Evolutionary conservation across 257 asterid genomes (phyloP).

Genomic region (Verbena officinalis): DNA sequence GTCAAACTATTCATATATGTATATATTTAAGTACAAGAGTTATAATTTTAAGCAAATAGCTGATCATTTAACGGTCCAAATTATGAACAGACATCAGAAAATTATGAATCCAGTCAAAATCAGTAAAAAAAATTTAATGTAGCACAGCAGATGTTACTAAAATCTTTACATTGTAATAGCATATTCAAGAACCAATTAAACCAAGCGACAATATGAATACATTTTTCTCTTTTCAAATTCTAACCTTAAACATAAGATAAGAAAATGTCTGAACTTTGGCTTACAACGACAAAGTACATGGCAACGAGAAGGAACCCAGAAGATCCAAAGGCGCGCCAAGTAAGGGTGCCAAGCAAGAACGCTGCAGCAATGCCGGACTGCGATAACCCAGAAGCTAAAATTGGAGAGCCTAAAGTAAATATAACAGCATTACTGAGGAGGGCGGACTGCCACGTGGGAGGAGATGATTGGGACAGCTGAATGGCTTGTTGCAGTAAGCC

Average conservation of each 20-base stretch:
- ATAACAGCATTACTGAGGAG: constrained; percentile 56
- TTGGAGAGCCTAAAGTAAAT: constrained; percentile 71
- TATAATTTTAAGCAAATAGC: neutral
- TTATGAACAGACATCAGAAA: no score
- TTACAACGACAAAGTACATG: constrained; percentile 77
- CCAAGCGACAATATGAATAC: no score
- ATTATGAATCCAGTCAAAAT: no score
- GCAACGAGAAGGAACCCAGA: constrained; percentile 89
- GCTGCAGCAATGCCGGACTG: constrained; percentile 77
- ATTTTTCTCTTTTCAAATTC: no score
- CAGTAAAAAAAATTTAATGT: no score
- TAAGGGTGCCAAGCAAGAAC: constrained; percentile 87
- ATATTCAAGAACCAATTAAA: no score
- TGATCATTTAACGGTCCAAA: neutral
- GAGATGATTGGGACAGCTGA: constrained; percentile 60
- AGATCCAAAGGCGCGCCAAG: constrained; percentile 90
- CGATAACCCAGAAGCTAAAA: constrained; percentile 80
- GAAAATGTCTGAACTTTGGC: constrained; percentile 29
- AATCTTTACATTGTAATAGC: no score
- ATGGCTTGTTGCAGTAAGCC: constrained; percentile 60
- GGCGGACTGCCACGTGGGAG: constrained; percentile 89
- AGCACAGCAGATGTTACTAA: no score
- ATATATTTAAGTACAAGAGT: neutral
- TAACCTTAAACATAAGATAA: neutral
- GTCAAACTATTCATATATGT: neutral